A percentile compares a stretch with the other conserved stretches of the same genome.
phyloP scores from a whole-genome alignment of 352 stramenopile genomes.

The Saprolegnia parasitica region DNA sequence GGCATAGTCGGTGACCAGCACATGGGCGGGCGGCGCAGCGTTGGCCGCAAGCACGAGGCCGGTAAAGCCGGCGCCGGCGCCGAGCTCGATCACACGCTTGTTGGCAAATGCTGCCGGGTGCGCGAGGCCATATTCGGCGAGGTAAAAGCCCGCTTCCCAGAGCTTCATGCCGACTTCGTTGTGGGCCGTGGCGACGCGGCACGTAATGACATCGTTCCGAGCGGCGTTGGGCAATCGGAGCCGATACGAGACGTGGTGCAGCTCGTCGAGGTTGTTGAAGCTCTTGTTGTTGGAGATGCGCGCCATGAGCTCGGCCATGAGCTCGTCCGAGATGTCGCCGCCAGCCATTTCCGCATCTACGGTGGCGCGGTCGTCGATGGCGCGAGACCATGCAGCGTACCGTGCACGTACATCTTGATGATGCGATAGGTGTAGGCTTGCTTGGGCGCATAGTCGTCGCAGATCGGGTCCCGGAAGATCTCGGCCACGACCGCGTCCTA shows the following conservation, averaged over 20 bases:
- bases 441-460: constrained; percentile 54
- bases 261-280: constrained; percentile 43
- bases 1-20: constrained; percentile 74
- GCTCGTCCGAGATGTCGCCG: constrained; percentile 47
- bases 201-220: constrained; percentile 47
- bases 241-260: constrained; percentile 71
- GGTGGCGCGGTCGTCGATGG: not conserved
- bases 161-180: constrained; percentile 82
- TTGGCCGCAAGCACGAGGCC: constrained; percentile 51
- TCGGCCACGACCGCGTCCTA: constrained; percentile 49
- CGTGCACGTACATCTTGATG: constrained; percentile 58
- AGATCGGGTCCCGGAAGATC: constrained; percentile 53
- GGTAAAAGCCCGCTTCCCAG: constrained; percentile 72
- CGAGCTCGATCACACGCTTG: constrained; percentile 61
- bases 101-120: constrained; percentile 46
- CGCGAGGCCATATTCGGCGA: constrained; percentile 66
- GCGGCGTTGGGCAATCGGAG: constrained; percentile 30
- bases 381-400: constrained; percentile 30
- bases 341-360: constrained; percentile 50
- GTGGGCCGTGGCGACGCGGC: constrained; percentile 67
- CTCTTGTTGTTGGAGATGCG: constrained; percentile 44
- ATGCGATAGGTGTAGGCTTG: constrained; percentile 64
- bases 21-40: constrained; percentile 28
- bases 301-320: constrained; percentile 52
- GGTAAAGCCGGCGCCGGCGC: constrained; percentile 66